Conservation (phyloP, 306 rosid genomes). For the Quercus parvula region DNA sequence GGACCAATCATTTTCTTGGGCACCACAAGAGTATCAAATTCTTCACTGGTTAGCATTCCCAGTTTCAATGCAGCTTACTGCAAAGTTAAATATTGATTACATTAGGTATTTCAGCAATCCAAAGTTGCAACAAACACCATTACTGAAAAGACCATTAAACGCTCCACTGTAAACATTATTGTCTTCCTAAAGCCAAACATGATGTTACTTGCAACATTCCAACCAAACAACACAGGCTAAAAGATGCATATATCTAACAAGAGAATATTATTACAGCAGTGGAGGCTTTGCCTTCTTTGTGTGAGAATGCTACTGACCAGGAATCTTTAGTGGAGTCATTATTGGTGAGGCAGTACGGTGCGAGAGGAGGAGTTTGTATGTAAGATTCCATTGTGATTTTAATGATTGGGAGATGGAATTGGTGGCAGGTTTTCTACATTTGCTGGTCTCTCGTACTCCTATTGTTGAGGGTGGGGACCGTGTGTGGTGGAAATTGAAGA, state of each 20-base stretch:
- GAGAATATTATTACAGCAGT: neutral
- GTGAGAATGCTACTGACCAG: no score
- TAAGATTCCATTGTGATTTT: no score
- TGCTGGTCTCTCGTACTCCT: no score
- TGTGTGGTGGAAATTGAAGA: no score
- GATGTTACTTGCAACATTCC: no score
- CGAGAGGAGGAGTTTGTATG: no score
- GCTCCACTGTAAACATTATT: conserved; percentile 11
- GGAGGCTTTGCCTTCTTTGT: no score
- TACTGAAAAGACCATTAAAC: conserved; percentile 3
- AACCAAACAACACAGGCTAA: neutral
- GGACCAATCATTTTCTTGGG: conserved; percentile 99
- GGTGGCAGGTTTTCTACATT: no score
- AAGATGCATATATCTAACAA: neutral
- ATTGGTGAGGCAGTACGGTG: no score
- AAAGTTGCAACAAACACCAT: neutral
- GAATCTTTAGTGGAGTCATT: no score
- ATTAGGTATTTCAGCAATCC: conserved; percentile 10
- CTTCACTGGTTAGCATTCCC: conserved; percentile 73
- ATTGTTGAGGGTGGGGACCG: no score
- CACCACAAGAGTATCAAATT: conserved; percentile 81
- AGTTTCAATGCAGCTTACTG: conserved; percentile 97
- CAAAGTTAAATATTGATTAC: conserved; percentile 17
- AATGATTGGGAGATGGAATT: no score
- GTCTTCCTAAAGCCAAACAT: neutral